These are phyloP conservation scores for Ailanthus altissimus DNA, from an alignment of 345 rosid genomes.

Conservation along the genomic window DNA sequence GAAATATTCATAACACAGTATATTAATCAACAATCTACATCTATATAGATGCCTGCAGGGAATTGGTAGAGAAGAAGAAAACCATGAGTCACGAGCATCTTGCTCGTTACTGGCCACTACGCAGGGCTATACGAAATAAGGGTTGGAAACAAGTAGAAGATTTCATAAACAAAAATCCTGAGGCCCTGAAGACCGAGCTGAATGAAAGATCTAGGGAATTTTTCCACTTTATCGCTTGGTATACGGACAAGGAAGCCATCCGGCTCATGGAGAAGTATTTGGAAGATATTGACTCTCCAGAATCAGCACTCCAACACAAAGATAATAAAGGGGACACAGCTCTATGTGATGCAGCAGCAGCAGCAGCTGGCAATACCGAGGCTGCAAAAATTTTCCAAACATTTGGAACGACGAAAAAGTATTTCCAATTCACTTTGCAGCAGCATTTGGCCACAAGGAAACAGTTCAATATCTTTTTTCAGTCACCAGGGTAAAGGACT, in stretches of 20 bases:
- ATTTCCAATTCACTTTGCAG: not conserved
- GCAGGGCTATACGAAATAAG: not conserved
- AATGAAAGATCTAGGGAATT: not conserved
- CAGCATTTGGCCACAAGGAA: not conserved
- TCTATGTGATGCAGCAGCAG: not conserved
- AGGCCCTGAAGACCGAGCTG: not conserved
- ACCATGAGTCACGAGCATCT: not conserved
- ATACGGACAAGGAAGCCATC: not conserved
- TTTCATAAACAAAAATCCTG: not conserved
- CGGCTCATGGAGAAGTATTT: not conserved
- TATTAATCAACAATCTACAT: too few species aligned
- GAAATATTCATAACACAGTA: too few species aligned
- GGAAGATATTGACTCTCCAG: too few species aligned
- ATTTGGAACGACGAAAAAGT: not conserved
- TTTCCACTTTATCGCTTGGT: not conserved
- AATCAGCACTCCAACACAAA: not conserved
- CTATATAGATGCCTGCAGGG: too few species aligned
- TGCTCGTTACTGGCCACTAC: not conserved
- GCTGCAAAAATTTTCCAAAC: not conserved
- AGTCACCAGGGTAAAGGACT: not conserved
- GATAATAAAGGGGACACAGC: not conserved
- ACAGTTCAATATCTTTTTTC: not conserved
- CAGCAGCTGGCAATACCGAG: not conserved
- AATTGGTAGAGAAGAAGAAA: too few species aligned
- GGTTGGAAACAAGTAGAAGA: not conserved